Evolutionary conservation across 768 basidiomycete species (phyloP).

Genomic region (Tylopilus balloui): DNA sequence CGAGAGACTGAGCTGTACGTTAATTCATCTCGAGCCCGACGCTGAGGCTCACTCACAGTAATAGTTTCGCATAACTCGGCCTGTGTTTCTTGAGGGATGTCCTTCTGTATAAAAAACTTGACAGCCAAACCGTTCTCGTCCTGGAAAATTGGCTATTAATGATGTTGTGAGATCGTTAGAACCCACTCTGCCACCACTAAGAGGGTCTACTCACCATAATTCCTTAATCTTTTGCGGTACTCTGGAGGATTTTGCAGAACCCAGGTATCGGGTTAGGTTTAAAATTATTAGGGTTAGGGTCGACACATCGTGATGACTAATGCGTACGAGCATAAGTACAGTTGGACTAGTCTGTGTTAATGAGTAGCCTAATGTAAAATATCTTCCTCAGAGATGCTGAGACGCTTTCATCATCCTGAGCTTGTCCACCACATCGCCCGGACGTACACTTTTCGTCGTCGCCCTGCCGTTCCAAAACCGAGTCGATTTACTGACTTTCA

Average conservation of each 20-base stretch:
- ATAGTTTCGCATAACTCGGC: conserved; percentile 72
- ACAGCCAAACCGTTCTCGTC: conserved; percentile 60
- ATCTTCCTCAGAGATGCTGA: background rate
- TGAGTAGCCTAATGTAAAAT: background rate
- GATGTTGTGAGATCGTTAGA: conserved; percentile 3
- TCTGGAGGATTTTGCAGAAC: conserved; percentile 12
- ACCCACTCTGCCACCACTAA: background rate
- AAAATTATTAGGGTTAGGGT: conserved; percentile 22
- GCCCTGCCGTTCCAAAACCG: conserved; percentile 39
- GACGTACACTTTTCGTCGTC: conserved; percentile 33
- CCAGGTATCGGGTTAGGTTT: conserved; percentile 34
- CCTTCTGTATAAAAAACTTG: conserved; percentile 85
- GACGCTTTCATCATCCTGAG: conserved; percentile 41
- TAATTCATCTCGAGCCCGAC: conserved; percentile 2
- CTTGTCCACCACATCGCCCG: conserved; percentile 41
- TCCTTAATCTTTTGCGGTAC: background rate
- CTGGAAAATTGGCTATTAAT: conserved; percentile 69
- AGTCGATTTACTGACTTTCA: conserved; percentile 34
- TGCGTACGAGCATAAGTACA: background rate
- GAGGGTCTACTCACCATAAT: conserved; percentile 21
- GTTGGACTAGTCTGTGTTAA: too few relatives aligned
- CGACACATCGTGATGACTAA: conserved; percentile 8
- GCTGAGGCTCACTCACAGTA: conserved; percentile 40
- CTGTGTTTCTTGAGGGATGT: conserved; percentile 62
- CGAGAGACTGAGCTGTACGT: conserved; percentile 49